Evolutionary conservation across 2,329 filamentous ascomycete genomes (phyloP).

Genomic region (Colletotrichum sp.): DNA sequence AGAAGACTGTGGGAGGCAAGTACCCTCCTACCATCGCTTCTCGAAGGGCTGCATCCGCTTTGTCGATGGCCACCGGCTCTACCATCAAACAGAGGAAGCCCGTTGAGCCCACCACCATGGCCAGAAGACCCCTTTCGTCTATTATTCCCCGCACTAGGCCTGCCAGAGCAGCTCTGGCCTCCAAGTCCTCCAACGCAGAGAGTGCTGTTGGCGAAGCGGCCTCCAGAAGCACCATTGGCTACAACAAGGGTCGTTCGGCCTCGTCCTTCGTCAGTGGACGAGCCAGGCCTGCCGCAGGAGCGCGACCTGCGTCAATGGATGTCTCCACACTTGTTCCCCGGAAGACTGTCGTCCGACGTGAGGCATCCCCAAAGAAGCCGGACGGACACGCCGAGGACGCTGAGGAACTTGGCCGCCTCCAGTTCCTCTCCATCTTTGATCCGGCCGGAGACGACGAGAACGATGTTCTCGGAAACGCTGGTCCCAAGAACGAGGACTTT

Average conservation of each 20-base stretch:
- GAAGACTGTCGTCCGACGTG: neutral
- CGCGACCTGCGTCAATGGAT: conserved; percentile 1
- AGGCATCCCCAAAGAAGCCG: conserved; percentile 20
- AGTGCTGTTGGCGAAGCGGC: conserved; percentile 67
- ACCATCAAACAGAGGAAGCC: conserved; percentile 25
- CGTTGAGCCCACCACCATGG: conserved; percentile 13
- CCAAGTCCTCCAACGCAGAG: conserved; percentile 56
- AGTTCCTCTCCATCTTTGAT: conserved; percentile 65
- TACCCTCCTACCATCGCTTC: conserved; percentile 39
- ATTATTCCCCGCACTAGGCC: conserved; percentile 33
- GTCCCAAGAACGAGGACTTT: conserved; percentile 37
- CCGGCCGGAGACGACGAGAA: conserved; percentile 51
- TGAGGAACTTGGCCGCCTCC: conserved; percentile 45
- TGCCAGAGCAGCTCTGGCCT: conserved; percentile 44
- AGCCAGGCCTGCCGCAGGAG: conserved; percentile 19
- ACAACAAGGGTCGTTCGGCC: conserved; percentile 74
- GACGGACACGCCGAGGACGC: conserved; percentile 26
- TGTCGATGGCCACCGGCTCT: conserved; percentile 44
- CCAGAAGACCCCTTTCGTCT: conserved; percentile 32
- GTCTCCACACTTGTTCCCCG: neutral
- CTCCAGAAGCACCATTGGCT: conserved; percentile 84
- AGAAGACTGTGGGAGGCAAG: conserved; percentile 24
- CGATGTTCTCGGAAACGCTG: conserved; percentile 35
- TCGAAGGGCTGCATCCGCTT: conserved; percentile 57
- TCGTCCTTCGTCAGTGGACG: conserved; percentile 45